Evolutionary conservation across 129 eudicot genomes (phyloP).

Genomic region (Tagetes erecta): DNA sequence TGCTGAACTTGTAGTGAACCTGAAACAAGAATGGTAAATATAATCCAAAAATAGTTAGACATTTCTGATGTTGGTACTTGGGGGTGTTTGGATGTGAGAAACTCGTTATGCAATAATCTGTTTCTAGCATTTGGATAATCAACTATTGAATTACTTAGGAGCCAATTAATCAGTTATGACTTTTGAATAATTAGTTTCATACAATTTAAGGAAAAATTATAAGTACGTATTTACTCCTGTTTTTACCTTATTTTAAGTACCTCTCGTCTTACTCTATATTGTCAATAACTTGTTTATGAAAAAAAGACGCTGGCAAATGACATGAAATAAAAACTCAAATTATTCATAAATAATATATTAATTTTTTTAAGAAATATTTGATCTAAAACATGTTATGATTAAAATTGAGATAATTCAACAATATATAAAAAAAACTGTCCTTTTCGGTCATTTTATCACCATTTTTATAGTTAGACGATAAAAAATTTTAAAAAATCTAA

Average conservation of each 20-base stretch:
- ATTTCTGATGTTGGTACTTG: background rate
- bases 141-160: background rate
- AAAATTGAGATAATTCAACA: background rate
- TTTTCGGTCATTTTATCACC: background rate
- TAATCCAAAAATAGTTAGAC: background rate
- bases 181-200: background rate
- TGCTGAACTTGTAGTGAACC: constrained; percentile 95
- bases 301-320: background rate
- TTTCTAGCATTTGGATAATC: background rate
- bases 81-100: background rate
- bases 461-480: background rate
- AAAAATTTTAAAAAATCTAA: background rate
- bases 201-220: background rate
- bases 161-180: background rate
- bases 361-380: background rate
- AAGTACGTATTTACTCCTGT: background rate
- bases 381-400: background rate
- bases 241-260: background rate
- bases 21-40: constrained; percentile 32
- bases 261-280: background rate
- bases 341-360: background rate
- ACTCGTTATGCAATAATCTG: background rate
- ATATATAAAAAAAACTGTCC: background rate
- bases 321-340: background rate
- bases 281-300: background rate